Percentiles rank a stretch among this genome's conserved stretches.
These are phyloP conservation scores for Paecilomyces fulvus DNA, from an alignment of 2,329 filamentous ascomycete genomes.

Conservation along the genomic window DNA sequence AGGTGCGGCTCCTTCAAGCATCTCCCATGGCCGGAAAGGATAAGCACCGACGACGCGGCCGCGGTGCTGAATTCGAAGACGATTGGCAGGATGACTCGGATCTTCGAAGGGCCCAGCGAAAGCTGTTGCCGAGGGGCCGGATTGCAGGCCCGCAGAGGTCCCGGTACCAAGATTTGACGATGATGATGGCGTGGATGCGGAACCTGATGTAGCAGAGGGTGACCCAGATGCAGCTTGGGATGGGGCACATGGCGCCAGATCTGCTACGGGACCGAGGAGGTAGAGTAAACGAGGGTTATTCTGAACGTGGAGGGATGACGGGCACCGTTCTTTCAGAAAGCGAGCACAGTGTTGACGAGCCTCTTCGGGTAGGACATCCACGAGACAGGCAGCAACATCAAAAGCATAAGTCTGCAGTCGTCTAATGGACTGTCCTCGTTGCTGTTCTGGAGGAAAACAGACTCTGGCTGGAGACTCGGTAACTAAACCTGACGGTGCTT, in stretches of 20 bases:
- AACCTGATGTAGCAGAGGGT: constrained; percentile 23
- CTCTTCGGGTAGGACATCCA: constrained; percentile 38
- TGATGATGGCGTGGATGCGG: constrained; percentile 20
- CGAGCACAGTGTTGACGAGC: constrained; percentile 33
- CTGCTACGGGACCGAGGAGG: constrained; percentile 32
- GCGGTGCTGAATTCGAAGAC: constrained; percentile 30
- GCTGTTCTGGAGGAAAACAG: constrained; percentile 20
- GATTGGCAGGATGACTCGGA: constrained; percentile 17
- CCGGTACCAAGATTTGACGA: constrained; percentile 14
- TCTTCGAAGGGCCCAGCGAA: constrained; percentile 16
- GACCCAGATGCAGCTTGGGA: constrained; percentile 19
- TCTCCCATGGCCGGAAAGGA: constrained; percentile 34
- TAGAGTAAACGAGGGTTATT: constrained; percentile 33
- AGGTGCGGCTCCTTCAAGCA: constrained; percentile 38
- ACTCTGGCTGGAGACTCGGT: constrained; percentile 21
- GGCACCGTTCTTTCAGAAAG: constrained; percentile 35
- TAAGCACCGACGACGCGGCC: constrained; percentile 27
- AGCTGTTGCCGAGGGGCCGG: constrained; percentile 4
- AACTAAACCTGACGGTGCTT: constrained; percentile 23
- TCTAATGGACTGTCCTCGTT: constrained; percentile 22
- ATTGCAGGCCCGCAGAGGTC: constrained; percentile 12
- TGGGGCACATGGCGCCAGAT: constrained; percentile 11
- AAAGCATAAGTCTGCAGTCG: constrained; percentile 33
- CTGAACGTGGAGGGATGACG: constrained; percentile 28
- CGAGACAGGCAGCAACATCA: constrained; percentile 37